phyloP scores from a whole-genome alignment of 2,329 filamentous ascomycete genomes.

The Graphilbum fragrans region DNA sequence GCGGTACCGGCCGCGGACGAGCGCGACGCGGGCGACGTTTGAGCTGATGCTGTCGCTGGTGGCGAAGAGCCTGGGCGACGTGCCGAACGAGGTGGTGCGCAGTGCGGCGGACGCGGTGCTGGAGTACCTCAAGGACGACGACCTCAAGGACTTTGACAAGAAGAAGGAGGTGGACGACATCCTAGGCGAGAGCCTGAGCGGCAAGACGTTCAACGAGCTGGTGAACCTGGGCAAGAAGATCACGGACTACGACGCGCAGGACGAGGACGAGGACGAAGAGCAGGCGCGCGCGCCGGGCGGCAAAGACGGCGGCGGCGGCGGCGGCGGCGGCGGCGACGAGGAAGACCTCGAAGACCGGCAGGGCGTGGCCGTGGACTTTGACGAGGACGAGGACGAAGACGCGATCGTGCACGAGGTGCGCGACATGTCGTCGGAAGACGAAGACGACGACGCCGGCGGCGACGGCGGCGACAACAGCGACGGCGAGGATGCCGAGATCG shows the following conservation, averaged over 20 bases:
- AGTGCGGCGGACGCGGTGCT: slow-evolving; percentile 89
- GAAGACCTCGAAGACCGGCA: slow-evolving; percentile 86
- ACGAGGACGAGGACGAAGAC: slow-evolving; percentile 80
- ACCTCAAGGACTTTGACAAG: slow-evolving; percentile 93
- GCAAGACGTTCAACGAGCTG: slow-evolving; percentile 93
- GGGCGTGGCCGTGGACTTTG: slow-evolving; percentile 93
- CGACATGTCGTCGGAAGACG: slow-evolving; percentile 75
- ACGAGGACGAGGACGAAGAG: slow-evolving; percentile 78
- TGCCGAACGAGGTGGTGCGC: slow-evolving; percentile 79
- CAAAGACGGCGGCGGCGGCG: slow-evolving; percentile 24
- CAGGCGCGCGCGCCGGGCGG: too few relatives aligned
- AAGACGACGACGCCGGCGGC: slow-evolving; percentile 63
- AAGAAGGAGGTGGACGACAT: slow-evolving; percentile 97
- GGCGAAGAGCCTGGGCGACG: slow-evolving; percentile 78
- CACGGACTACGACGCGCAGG: slow-evolving; percentile 93
- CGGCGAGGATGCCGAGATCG: slow-evolving; percentile 44
- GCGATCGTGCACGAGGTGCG: slow-evolving; percentile 74
- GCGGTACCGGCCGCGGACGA: slow-evolving; percentile 81
- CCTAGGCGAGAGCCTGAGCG: slow-evolving; percentile 65
- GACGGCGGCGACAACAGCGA: slow-evolving; percentile 40
- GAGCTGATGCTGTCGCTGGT: slow-evolving; percentile 89
- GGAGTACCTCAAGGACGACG: slow-evolving; percentile 88
- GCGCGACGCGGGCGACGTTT: slow-evolving; percentile 84
- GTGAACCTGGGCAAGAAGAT: slow-evolving; percentile 97
- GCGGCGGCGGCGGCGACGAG: slow-evolving; percentile 48